phyloP scores from a whole-genome alignment of 371 early-diverging fungal species.

The Lichtheimia ramosa region DNA sequence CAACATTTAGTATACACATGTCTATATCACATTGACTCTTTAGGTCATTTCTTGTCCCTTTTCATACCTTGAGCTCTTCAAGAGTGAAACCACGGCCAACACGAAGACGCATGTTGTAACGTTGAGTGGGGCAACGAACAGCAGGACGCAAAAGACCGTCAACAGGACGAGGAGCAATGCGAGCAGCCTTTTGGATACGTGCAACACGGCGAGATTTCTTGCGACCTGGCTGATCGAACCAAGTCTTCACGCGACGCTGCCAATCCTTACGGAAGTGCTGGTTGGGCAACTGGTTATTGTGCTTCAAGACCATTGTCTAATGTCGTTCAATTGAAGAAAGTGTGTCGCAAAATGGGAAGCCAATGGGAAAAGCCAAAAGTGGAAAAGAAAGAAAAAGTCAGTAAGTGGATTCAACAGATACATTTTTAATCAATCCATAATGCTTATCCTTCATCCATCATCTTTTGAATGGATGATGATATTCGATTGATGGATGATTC shows the following conservation, averaged over 20 bases:
- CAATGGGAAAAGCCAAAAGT: neutral
- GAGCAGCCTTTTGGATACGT: constrained; percentile 95
- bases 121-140: constrained; percentile 96
- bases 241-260: constrained; percentile 96
- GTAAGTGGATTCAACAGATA: constrained; percentile 3
- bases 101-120: constrained; percentile 99
- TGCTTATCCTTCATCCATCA: constrained; percentile 8
- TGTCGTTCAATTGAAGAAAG: neutral
- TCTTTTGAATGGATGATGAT: constrained; percentile 10
- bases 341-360: constrained; percentile 1
- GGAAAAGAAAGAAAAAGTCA: constrained; percentile 3
- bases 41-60: no score
- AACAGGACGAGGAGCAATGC: constrained; percentile 96
- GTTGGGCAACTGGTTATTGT: constrained; percentile 99
- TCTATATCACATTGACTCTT: neutral
- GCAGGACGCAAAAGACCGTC: constrained; percentile 98
- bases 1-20: no score
- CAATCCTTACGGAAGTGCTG: constrained; percentile 99
- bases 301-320: constrained; percentile 77
- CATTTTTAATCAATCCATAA: constrained; percentile 15
- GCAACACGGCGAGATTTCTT: constrained; percentile 89
- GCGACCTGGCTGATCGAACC: constrained; percentile 99
- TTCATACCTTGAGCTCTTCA: constrained; percentile 93
- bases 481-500: no score
- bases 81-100: constrained; percentile 99